These are phyloP conservation scores for Trametes sp. DNA, from an alignment of 1,284 basidiomycete genomes.

Conservation along the genomic window DNA sequence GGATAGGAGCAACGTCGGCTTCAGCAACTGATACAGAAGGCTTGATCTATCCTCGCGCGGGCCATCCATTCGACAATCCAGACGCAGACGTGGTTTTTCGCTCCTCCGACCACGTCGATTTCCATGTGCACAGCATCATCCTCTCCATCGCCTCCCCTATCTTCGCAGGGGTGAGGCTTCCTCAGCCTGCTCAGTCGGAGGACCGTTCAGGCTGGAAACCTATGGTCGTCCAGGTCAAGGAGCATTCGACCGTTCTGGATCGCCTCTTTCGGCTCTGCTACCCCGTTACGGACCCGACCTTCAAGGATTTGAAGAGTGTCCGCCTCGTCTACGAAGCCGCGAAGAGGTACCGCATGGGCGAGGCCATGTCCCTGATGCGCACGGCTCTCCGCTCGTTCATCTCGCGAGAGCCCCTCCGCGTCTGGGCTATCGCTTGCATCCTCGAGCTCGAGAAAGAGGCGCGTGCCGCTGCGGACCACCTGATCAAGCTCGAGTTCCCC, in stretches of 20 bases:
- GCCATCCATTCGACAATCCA: neutral
- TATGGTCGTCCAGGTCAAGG: conserved; percentile 23
- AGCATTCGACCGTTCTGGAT: conserved; percentile 27
- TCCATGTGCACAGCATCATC: neutral
- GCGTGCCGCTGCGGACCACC: neutral
- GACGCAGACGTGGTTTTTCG: neutral
- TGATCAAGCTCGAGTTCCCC: neutral
- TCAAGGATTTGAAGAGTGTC: conserved; percentile 18
- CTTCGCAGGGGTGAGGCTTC: neutral
- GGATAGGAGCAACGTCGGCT: neutral
- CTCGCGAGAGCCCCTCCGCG: neutral
- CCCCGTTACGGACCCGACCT: conserved; percentile 25
- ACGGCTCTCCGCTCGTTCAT: neutral
- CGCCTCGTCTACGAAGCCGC: conserved; percentile 18
- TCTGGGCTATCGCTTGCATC: neutral
- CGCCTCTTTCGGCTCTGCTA: conserved; percentile 35
- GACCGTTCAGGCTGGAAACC: neutral
- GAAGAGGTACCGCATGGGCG: conserved; percentile 23
- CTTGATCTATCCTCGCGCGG: neutral
- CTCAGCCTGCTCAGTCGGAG: neutral
- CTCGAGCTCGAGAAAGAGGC: neutral
- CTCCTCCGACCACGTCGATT: neutral
- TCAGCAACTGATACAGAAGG: too few species aligned
- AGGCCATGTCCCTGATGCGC: neutral
- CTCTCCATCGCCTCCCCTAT: neutral